Base-by-base conservation (phyloP, 768 basidiomycete genomes). In the Leccinum arenicola region DNA sequence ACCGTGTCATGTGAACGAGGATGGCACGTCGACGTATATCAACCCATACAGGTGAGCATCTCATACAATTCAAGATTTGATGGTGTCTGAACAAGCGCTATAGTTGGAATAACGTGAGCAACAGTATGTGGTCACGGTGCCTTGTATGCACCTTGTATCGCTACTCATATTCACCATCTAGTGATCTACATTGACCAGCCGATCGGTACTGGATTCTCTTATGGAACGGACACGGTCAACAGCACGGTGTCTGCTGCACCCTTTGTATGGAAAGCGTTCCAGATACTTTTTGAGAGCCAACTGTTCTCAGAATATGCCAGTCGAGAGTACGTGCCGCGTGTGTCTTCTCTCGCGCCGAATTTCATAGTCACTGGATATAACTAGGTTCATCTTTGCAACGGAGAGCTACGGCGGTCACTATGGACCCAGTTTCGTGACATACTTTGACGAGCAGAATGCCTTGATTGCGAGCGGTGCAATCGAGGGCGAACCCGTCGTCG, bases 131-230 rank as follows among this genome's bases (percentile, higher is more conserved):
- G 36, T 36, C 27, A 29, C 27, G 35, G 11, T 8, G 11, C 29
- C 25, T 12, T n/a, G 25, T 23, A 12, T 33, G 43, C 17, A n/a
- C 38, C 36, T 43, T 19, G 27, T 23, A 7, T n/a, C 17, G 27
- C 19, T 17, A 45, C 51, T 51, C 51, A 52, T 21, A 52, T 21
- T 6, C 15, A 36, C 14, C 35, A 36, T 0, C 1, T 54, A 88
- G 86, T 88, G 72, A 83, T 88, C 33, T 88, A 87, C 66, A 84
- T 88, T 33, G 86, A 87, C 67, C 85, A 88, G 65, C 86, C 86
- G 4, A 82, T 88, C 43, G 84, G 84, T 0, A 80, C 84, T 0
- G 85, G 86, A 3, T 87, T 87, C 66, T 87, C 86, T 0, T 81
- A 79, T 56, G 85, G 86, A 15, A 76, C 68, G 0, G 78, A 82